Base-by-base conservation (phyloP, 2,329 filamentous ascomycete genomes). In the Phaeoacremonium minimum region DNA sequence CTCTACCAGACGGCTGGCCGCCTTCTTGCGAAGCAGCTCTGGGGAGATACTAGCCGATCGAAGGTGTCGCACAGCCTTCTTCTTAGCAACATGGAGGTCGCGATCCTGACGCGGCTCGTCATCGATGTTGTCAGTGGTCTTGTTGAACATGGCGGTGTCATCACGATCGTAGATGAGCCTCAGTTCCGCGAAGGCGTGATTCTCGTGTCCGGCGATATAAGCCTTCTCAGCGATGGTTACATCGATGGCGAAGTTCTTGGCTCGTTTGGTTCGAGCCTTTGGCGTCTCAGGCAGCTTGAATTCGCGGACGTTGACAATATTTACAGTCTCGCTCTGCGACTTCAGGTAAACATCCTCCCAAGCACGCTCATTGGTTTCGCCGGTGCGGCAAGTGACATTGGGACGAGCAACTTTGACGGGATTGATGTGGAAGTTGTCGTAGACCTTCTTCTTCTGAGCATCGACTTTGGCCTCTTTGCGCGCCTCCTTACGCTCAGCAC, bases 121-220 rank as follows among this genome's bases (percentile, higher is more conserved):
- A 16, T 44, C 30, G 19, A 44, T 28, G 28, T 30, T 44, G 3
- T 41, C 38, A 19, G 15, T 36, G 2, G 38, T 33, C 20, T 15
- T 41, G 22, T 26, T 26, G 9, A 9, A 9, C 2, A 9, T n/a
- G n/a, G n/a, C 9, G n/a, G 22, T 26, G 22, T 9, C n/a, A n/a
- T n/a, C 22, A 9, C 9, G n/a, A n/a, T 26, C 22, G 9, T 26
- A 9, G 22, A n/a, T 26, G 9, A 26, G 9, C n/a, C 22, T 26
- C 22, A 26, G 22, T 2, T 26, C 22, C 9, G 9, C 22, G 22
- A 26, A 26, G 22, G 9, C 9, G n/a, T 9, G 9, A n/a, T 26
- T 26, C 9, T 9, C 9, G 9, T 9, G n/a, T 26, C 22, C 22
- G 22, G 22, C 9, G 22, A 26, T 26, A n/a, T 26, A 26, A n/a